Percentiles rank a stretch among this genome's conserved stretches.
These are phyloP conservation scores for Nemania bipapillata DNA, from an alignment of 2,329 filamentous ascomycete species.

Conservation along the genomic window DNA sequence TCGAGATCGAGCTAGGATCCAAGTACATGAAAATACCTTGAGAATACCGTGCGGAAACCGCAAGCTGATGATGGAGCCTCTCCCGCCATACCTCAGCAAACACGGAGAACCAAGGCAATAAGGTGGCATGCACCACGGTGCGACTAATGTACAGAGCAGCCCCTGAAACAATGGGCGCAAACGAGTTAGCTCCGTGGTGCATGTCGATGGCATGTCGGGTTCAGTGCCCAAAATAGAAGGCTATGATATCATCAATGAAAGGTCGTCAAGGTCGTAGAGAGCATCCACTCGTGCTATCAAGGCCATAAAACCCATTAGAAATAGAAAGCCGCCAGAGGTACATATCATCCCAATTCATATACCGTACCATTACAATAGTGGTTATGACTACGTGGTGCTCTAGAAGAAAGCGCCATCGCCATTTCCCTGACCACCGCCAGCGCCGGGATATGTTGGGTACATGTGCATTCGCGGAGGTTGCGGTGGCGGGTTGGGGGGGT, in stretches of 20 bases:
- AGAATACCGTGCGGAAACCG: slow-evolving; percentile 30
- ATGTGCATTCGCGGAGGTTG: slow-evolving; percentile 48
- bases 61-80: slow-evolving; percentile 31
- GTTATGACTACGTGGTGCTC: slow-evolving; percentile 35
- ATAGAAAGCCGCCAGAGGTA: slow-evolving; percentile 40
- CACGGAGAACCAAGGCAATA: slow-evolving; percentile 33
- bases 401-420: slow-evolving; percentile 48
- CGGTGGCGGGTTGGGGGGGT: slow-evolving; percentile 41
- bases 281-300: slow-evolving; percentile 50
- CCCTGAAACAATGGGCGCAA: slow-evolving; percentile 42
- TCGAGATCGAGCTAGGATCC: slow-evolving; percentile 41
- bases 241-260: slow-evolving; percentile 36
- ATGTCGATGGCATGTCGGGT: slow-evolving; percentile 34
- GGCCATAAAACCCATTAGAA: slow-evolving; percentile 44
- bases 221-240: slow-evolving; percentile 41
- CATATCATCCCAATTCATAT: slow-evolving; percentile 47
- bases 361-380: slow-evolving; percentile 49
- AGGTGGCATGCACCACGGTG: slow-evolving; percentile 44
- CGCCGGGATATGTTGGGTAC: slow-evolving; percentile 47
- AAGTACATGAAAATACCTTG: slow-evolving; percentile 47
- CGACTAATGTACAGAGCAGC: slow-evolving; percentile 51
- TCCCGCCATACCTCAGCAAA: slow-evolving; percentile 37
- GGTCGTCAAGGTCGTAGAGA: slow-evolving; percentile 50
- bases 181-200: slow-evolving; percentile 42
- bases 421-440: slow-evolving; percentile 38